Base-by-base conservation (phyloP, 2,329 filamentous ascomycete genomes). In the Macrophomina pseudophaseolina region DNA sequence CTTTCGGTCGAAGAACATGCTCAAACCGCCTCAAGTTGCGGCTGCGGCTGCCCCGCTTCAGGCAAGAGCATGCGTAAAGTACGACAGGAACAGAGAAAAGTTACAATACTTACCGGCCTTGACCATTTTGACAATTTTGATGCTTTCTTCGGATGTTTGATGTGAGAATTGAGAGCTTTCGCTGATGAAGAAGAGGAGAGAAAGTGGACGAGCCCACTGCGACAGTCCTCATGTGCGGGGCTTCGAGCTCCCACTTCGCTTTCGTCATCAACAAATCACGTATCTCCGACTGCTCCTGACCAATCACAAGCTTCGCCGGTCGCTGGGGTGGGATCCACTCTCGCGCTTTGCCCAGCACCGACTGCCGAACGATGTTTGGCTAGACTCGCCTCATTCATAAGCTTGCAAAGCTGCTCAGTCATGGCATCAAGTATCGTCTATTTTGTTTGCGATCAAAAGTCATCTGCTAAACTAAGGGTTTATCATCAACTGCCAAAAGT, bases 121-220 rank as follows among this genome's bases (percentile, higher is more conserved):
- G 87, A 97, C 94, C 94, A 97, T 97, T 89, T 89, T 97, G 91
- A 84, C 83, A 84, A 83, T 84, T 82, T 78, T 73, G 72, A 42
- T 51, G 66, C 9, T 54, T 66, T 12, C 9, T 46, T 75, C 51
- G 46, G 35, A 18, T 40, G 68, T 74, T 74, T 77, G 67, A 73
- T 73, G 53, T 68, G 62, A 66, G 62, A 58, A 42, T 59, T 46
- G 23, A 42, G 48, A 66, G 56, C 59, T 64, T 65, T 49, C 28
- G 64, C 18, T 51, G 40, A 42, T 52, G 38, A 48, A 14, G 56
- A 54, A 53, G 58, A 63, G 35, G 44, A 16, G 44, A 42, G 54
- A 44, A 52, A 53, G 42, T 30, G 23, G 53, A 33, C 30, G 60
- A 64, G 23, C 14, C 33, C 35, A 33, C 32, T 18, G 48, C 46